Evolutionary conservation across 2,329 filamentous ascomycete genomes (phyloP), one percentile per base, ranked within the genome.

Genomic region (Colletotrichum euphorbiae): DNA sequence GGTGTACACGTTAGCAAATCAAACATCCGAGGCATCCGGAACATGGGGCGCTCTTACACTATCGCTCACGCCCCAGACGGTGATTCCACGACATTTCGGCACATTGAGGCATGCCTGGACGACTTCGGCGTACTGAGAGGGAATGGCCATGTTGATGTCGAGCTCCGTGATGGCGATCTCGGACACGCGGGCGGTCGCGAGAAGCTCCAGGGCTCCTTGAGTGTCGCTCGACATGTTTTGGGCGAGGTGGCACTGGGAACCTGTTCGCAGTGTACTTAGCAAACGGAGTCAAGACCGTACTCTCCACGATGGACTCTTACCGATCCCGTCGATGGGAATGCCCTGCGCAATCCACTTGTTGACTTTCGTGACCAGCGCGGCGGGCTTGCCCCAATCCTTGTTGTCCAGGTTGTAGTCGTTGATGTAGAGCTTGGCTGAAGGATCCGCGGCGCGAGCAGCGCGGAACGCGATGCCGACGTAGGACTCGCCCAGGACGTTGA

Each of bases 331-430:
- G 68, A 91, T 90, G 67, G 88, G 89, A 15, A 89, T 77, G 56
- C 90, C 90, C 1, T 82, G 84, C 0, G 83, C 82, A 58, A 88
- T 73, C 89, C 89, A 91, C 74, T 88, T 85, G 73, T 86, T 85
- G 71, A 93, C 90, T 73, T 89, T 81, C 36, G 74, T 76, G 5
- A 85, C 81, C 80, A 91, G 85, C 50, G 82, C 82, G 43, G 80
- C 80, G 62, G 81, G 54, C 81, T 93, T 93, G 70, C 83, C 80
- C 73, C 85, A 85, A 71, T 73, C 82, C n/a, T 89, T 83, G 48
- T 77, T 81, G 78, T 91, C 90, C 54, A 91, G 84, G 80, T 91
- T 91, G 79, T 85, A 88, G 75, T 93, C 91, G 78, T 93, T 94
- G 80, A 93, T 91, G 82, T 92, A 94, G 42, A 93, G 83, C 79